Percentiles rank a stretch among this genome's conserved stretches.
Conservation (phyloP, 768 basidiomycete genomes). For the Lepiota venenata region DNA sequence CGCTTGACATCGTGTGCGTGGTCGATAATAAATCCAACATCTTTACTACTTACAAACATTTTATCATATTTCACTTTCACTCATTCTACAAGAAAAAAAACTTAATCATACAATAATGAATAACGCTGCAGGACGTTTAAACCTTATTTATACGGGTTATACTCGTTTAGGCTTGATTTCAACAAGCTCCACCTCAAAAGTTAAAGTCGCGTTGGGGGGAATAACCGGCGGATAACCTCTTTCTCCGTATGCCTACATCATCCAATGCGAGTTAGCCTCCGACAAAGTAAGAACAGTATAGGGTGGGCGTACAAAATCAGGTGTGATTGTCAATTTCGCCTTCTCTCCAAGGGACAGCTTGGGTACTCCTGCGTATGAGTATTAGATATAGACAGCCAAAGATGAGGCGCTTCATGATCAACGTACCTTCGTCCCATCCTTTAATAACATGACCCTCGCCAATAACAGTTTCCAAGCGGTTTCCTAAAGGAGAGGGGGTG, state of each 20-base stretch:
- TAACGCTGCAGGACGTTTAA: background rate
- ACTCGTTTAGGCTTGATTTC: slow-evolving; percentile 51
- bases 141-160: too few relatives aligned
- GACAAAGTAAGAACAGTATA: slow-evolving; percentile 1
- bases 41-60: too few relatives aligned
- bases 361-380: slow-evolving; percentile 52
- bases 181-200: slow-evolving; percentile 82
- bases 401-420: background rate
- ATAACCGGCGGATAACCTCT: slow-evolving; percentile 80
- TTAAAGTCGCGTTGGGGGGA: slow-evolving; percentile 69
- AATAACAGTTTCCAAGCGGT: slow-evolving; percentile 69
- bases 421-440: slow-evolving; percentile 87
- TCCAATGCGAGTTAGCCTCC: slow-evolving; percentile 7
- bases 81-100: background rate
- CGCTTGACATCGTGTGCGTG: too few relatives aligned
- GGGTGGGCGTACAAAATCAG: slow-evolving; percentile 68
- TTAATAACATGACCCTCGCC: slow-evolving; percentile 82
- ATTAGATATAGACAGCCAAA: background rate
- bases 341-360: slow-evolving; percentile 77
- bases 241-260: slow-evolving; percentile 60
- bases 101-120: background rate
- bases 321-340: slow-evolving; percentile 58
- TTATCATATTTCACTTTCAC: too few relatives aligned
- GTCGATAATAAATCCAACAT: too few relatives aligned
- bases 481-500: slow-evolving; percentile 32